Percentiles rank a stretch among this genome's conserved stretches.
These are phyloP conservation scores for Rhodocollybia butyracea DNA, from an alignment of 768 basidiomycete species.

Conservation along the genomic window DNA sequence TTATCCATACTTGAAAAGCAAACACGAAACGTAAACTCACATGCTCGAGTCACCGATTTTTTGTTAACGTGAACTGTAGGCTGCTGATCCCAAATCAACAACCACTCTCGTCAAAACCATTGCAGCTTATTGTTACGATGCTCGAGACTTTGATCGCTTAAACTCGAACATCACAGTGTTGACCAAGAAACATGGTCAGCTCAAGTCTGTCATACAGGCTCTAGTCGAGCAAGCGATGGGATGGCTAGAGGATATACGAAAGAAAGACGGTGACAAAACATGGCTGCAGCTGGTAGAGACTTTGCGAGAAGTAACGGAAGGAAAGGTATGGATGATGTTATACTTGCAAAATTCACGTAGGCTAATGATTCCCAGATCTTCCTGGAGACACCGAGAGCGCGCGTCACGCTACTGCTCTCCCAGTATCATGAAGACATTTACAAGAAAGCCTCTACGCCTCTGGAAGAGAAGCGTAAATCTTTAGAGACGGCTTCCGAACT, in stretches of 20 bases:
- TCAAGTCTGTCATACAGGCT: conserved; percentile 86
- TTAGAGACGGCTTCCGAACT: conserved; percentile 87
- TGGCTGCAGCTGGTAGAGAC: conserved; percentile 92
- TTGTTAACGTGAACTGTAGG: conserved; percentile 44
- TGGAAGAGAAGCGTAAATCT: conserved; percentile 51
- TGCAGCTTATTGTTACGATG: conserved; percentile 67
- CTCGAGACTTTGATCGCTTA: conserved; percentile 64
- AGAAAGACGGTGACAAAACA: conserved; percentile 60
- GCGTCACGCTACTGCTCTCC: conserved; percentile 86
- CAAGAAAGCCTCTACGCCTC: conserved; percentile 35
- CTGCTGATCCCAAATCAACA: conserved; percentile 91
- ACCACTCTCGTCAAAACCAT: conserved; percentile 77
- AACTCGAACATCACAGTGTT: conserved; percentile 67
- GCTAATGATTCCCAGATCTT: conserved; percentile 62
- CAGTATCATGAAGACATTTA: conserved; percentile 79
- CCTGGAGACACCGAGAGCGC: conserved; percentile 92
- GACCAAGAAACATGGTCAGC: conserved; percentile 96
- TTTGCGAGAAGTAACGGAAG: conserved; percentile 88
- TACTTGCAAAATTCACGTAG: not conserved
- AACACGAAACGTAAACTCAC: conserved; percentile 77
- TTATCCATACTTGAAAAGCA: conserved; percentile 91
- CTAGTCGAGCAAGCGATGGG: conserved; percentile 85
- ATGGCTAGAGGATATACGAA: conserved; percentile 77
- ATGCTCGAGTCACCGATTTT: not conserved
- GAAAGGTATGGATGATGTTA: conserved; percentile 62